These are phyloP conservation scores for Blyttiomyces sp. DNA, from an alignment of 371 early-diverging fungal species.

Conservation along the genomic window DNA sequence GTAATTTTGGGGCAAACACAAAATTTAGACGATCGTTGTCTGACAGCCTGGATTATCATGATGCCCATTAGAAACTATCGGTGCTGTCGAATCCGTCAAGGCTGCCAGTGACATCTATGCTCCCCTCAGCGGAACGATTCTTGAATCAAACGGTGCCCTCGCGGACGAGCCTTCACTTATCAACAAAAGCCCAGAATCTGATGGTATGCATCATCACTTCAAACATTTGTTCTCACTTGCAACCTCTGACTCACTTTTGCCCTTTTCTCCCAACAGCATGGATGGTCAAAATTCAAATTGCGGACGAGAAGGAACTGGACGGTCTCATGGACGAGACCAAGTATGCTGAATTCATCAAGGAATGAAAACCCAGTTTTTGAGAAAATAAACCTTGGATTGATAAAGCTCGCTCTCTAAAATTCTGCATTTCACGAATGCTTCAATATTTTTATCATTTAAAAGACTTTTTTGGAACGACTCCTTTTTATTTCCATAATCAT, in stretches of 20 bases:
- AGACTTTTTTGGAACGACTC: no score
- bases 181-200: constrained; percentile 70
- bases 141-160: constrained; percentile 71
- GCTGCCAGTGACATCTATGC: constrained; percentile 91
- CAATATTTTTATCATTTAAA: no score
- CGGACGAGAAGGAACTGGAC: constrained; percentile 63
- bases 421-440: no score
- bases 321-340: constrained; percentile 67
- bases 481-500: no score
- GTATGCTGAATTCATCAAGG: constrained; percentile 52
- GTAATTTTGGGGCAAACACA: background rate
- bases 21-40: background rate
- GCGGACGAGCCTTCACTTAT: constrained; percentile 68
- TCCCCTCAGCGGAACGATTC: constrained; percentile 80
- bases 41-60: background rate
- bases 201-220: constrained; percentile 53
- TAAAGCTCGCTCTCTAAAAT: no score
- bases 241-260: background rate
- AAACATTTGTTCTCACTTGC: background rate
- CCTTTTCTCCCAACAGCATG: constrained; percentile 66
- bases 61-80: constrained; percentile 59
- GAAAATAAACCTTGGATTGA: no score
- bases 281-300: constrained; percentile 88
- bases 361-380: no score
- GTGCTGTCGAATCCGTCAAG: constrained; percentile 94